phyloP scores from a whole-genome alignment of 2,329 filamentous ascomycete species.

The Penicillium sclerotigenum region DNA sequence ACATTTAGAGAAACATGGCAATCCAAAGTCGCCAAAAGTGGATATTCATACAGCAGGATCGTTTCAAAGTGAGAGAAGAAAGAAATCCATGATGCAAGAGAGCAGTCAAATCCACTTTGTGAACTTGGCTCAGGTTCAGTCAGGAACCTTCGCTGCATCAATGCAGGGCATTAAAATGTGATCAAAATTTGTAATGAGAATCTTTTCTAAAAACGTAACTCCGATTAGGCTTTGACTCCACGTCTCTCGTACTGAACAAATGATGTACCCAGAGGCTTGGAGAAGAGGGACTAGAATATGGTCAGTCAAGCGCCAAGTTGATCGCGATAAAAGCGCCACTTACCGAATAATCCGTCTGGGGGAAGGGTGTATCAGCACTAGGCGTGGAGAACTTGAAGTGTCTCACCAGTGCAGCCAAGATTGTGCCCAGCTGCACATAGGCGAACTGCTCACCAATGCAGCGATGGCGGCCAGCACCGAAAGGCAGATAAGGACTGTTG shows the following conservation, averaged over 20 bases:
- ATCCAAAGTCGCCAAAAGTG: background rate
- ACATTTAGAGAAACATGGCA: slow-evolving; percentile 6
- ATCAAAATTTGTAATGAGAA: slow-evolving; percentile 1
- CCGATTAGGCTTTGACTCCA: slow-evolving; percentile 28
- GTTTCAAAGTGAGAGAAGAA: slow-evolving; percentile 7
- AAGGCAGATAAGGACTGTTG: slow-evolving; percentile 85
- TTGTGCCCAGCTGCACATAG: slow-evolving; percentile 85
- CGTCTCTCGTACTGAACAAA: slow-evolving; percentile 68
- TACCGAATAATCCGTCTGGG: slow-evolving; percentile 57
- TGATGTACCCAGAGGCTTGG: slow-evolving; percentile 67
- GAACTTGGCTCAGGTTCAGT: background rate
- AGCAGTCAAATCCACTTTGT: background rate
- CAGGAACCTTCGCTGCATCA: background rate
- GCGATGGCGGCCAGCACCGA: slow-evolving; percentile 86
- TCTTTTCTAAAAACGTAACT: background rate
- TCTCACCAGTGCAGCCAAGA: slow-evolving; percentile 72
- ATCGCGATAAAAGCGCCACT: slow-evolving; percentile 17
- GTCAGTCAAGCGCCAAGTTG: slow-evolving; percentile 8
- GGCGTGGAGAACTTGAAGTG: slow-evolving; percentile 73
- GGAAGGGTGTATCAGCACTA: slow-evolving; percentile 25
- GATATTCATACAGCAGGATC: slow-evolving; percentile 20
- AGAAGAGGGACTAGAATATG: slow-evolving; percentile 58
- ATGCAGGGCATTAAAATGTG: slow-evolving; percentile 4
- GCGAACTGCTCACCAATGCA: slow-evolving; percentile 98
- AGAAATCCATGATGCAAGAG: background rate